Conservation (phyloP, 768 basidiomycete genomes). For the Lactarius evosmus region DNA sequence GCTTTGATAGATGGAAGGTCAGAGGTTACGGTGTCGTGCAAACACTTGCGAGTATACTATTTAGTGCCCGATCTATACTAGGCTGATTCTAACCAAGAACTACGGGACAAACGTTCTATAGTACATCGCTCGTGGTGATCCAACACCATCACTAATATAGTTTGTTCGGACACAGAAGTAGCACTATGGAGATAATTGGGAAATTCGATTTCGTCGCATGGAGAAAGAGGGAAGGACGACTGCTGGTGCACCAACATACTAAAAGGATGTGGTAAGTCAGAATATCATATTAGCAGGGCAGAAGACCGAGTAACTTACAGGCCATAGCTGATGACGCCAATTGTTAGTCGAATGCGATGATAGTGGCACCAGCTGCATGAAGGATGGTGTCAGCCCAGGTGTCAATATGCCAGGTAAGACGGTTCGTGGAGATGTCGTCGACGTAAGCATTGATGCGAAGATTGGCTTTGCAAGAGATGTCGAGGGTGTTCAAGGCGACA, state of each 20-base stretch:
- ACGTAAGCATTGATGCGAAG: neutral
- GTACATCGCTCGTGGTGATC: no score
- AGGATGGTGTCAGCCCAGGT: neutral
- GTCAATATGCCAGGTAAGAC: neutral
- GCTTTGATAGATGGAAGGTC: no score
- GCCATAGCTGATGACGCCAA: neutral
- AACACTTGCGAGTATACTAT: no score
- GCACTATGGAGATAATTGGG: no score
- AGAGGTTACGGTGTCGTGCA: no score
- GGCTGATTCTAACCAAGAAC: no score
- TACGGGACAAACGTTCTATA: no score
- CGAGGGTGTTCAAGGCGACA: neutral
- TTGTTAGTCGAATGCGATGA: neutral
- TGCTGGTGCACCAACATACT: neutral
- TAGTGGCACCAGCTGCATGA: neutral
- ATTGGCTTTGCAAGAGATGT: neutral
- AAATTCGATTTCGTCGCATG: no score
- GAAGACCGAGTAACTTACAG: neutral
- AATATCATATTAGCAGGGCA: neutral
- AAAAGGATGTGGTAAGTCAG: neutral
- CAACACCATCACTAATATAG: no score
- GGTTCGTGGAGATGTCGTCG: neutral
- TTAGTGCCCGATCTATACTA: no score
- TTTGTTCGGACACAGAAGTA: no score
- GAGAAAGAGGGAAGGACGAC: no score